These are phyloP conservation scores for Dendrostoma leiphaemia DNA, from an alignment of 2,329 filamentous ascomycete genomes.

Conservation along the genomic window DNA sequence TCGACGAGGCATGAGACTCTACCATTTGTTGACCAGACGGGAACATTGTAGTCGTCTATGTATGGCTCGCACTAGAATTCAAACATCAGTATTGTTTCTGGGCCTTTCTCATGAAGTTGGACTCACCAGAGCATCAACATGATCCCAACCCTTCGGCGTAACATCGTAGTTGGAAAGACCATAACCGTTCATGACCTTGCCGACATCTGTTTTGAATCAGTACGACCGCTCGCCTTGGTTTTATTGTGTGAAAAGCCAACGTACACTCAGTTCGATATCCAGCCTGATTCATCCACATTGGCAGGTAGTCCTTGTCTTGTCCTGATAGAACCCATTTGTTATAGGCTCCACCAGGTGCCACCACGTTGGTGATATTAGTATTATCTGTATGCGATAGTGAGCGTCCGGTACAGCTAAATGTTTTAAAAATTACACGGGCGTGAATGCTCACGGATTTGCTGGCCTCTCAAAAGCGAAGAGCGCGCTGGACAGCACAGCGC, in stretches of 20 bases:
- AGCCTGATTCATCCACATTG: conserved; percentile 40
- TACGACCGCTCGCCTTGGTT: no score
- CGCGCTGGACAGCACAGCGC: conserved; percentile 28
- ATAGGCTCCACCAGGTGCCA: conserved; percentile 36
- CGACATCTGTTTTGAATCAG: conserved; percentile 23
- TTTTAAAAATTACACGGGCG: neutral
- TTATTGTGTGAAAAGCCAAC: neutral
- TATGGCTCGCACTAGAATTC: conserved; percentile 25
- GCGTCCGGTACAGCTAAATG: no score
- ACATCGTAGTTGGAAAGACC: conserved; percentile 38
- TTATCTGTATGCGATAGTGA: conserved; percentile 19
- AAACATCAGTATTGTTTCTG: neutral
- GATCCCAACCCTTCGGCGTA: conserved; percentile 27
- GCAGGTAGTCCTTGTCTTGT: conserved; percentile 41
- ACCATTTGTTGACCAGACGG: conserved; percentile 25
- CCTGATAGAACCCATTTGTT: conserved; percentile 42
- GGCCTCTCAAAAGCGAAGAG: conserved; percentile 24
- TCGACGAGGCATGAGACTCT: neutral
- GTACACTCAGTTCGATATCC: conserved; percentile 43
- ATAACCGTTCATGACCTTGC: conserved; percentile 45
- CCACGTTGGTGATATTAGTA: conserved; percentile 30
- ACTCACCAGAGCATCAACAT: conserved; percentile 22
- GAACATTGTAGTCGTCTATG: conserved; percentile 25
- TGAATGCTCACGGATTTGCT: conserved; percentile 15
- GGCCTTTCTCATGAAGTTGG: neutral